A percentile compares a stretch with the other conserved stretches of the same genome.
These are phyloP conservation scores for Abelmoschus esculentus DNA, from an alignment of 345 rosid genomes.

Conservation along the genomic window DNA sequence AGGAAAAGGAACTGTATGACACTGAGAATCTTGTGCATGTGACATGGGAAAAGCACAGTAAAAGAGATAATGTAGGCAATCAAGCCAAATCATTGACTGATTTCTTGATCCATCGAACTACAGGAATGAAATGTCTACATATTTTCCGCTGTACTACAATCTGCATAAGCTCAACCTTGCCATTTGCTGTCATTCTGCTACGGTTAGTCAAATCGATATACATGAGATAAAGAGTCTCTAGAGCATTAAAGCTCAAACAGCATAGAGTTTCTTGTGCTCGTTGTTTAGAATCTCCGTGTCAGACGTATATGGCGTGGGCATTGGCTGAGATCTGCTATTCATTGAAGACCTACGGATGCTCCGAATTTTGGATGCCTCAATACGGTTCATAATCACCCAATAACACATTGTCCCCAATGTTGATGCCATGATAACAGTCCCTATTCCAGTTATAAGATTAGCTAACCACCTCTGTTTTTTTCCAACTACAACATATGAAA, in stretches of 20 bases:
- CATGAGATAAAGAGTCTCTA: not conserved
- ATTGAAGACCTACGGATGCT: conserved; percentile 36
- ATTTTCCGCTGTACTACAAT: not conserved
- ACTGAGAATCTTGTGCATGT: not conserved
- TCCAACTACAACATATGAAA: conserved; percentile 70
- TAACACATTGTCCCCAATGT: conserved; percentile 87
- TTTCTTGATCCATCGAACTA: not conserved
- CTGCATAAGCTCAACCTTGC: not conserved
- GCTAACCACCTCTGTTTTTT: conserved; percentile 49
- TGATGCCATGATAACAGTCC: conserved; percentile 67
- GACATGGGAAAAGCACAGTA: not conserved
- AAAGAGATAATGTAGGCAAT: not conserved
- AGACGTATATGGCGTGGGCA: conserved; percentile 42
- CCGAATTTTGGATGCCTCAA: conserved; percentile 41
- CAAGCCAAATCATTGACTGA: conserved; percentile 3
- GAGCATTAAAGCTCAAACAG: conserved; percentile 31
- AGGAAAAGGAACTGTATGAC: not conserved
- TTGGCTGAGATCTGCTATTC: conserved; percentile 38
- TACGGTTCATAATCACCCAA: conserved; percentile 61
- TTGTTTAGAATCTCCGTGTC: conserved; percentile 52
- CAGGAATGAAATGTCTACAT: not conserved
- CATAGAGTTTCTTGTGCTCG: conserved; percentile 64
- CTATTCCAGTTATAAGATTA: conserved; percentile 41
- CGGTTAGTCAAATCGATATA: not conserved
- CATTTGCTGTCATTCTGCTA: not conserved